Conservation (phyloP, 2,329 filamentous ascomycete species). For the Didymella arachidicola region DNA sequence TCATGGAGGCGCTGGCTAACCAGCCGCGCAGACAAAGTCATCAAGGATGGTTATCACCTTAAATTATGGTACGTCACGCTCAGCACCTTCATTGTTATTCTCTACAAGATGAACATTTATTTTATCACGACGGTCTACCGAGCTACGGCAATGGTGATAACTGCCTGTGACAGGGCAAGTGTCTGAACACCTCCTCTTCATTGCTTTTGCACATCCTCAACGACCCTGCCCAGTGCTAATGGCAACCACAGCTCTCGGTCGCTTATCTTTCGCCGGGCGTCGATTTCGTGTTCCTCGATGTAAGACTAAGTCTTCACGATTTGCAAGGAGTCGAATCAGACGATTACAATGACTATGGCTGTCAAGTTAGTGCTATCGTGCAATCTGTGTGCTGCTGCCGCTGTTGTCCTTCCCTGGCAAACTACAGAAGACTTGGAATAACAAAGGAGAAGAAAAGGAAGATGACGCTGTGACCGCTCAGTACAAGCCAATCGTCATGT, state of each 20-base stretch:
- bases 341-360: too few relatives aligned
- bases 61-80: conserved; percentile 23
- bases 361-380: too few relatives aligned
- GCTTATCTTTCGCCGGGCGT: background rate
- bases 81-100: conserved; percentile 1
- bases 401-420: too few relatives aligned
- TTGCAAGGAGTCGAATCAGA: conserved; percentile 12
- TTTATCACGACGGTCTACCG: conserved; percentile 87
- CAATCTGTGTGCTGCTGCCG: background rate
- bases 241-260: background rate
- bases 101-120: conserved; percentile 53
- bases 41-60: background rate
- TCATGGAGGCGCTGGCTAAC: conserved; percentile 35
- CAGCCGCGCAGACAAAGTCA: conserved; percentile 19
- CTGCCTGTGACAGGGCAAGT: conserved; percentile 76
- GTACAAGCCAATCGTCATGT: conserved; percentile 67
- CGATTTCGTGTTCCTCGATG: conserved; percentile 12
- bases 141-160: conserved; percentile 81
- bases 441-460: background rate
- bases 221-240: conserved; percentile 17
- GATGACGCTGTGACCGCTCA: conserved; percentile 39
- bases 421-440: too few relatives aligned
- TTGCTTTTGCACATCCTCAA: background rate
- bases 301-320: conserved; percentile 18
- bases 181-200: conserved; percentile 35